phyloP scores from a whole-genome alignment of 176 grass and related monocot genomes.

The Elaeis guineensis region DNA sequence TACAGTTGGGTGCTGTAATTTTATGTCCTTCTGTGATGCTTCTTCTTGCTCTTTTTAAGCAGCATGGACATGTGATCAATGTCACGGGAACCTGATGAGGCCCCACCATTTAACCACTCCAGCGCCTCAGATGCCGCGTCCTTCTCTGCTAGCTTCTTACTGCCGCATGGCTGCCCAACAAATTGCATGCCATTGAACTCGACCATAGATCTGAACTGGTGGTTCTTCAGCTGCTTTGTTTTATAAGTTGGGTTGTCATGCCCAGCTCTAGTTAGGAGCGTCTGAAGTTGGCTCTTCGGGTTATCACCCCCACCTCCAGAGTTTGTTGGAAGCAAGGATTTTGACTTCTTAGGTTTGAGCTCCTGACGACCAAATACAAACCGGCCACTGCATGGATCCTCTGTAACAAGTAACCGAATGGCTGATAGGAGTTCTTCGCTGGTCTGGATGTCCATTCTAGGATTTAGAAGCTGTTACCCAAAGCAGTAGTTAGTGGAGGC shows the following conservation, averaged over 20 bases:
- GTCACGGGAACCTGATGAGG: constrained; percentile 18
- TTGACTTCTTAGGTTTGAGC: constrained; percentile 47
- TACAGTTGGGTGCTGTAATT: neutral
- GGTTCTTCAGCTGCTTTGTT: constrained; percentile 64
- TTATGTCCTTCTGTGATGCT: constrained; percentile 41
- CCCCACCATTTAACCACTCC: constrained; percentile 55
- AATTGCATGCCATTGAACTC: constrained; percentile 96
- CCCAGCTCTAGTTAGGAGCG: constrained; percentile 39
- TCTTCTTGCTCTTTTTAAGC: constrained; percentile 48
- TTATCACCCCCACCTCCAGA: constrained; percentile 35
- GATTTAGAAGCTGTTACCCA: constrained; percentile 66
- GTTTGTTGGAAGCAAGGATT: constrained; percentile 26
- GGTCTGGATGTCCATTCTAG: constrained; percentile 67
- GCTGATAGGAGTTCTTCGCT: constrained; percentile 81
- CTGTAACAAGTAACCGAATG: constrained; percentile 57
- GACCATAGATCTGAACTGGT: constrained; percentile 54
- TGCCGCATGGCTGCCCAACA: constrained; percentile 64
- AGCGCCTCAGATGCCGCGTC: constrained; percentile 68
- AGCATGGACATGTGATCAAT: constrained; percentile 48
- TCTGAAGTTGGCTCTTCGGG: constrained; percentile 33
- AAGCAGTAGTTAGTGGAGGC: neutral
- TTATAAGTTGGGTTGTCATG: constrained; percentile 67
- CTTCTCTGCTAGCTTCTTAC: constrained; percentile 90
- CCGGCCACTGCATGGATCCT: constrained; percentile 73
- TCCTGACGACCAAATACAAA: constrained; percentile 81